Evolutionary conservation across 169 alveolate species (phyloP).

Genomic region (Eimeria acervulina): DNA sequence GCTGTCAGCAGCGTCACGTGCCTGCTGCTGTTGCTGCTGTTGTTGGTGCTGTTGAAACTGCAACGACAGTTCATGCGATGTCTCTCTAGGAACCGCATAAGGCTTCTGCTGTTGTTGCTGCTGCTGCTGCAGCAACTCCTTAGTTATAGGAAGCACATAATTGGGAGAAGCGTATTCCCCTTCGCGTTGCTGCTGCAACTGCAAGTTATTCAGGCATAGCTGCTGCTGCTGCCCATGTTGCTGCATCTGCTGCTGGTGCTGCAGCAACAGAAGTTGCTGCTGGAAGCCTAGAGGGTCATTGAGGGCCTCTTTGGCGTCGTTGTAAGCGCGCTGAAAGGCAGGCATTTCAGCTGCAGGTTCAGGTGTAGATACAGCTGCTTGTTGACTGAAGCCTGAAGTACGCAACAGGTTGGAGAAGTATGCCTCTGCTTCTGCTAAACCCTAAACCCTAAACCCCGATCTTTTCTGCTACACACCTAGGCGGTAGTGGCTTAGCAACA

Average conservation of each 20-base stretch:
- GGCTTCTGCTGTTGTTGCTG: background rate
- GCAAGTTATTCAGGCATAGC: background rate
- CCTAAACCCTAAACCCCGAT: background rate
- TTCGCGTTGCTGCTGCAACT: background rate
- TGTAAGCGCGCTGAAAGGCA: background rate
- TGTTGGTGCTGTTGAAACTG: background rate
- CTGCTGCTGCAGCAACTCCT: background rate
- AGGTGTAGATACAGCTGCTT: background rate
- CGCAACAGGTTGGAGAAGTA: background rate
- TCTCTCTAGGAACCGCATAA: background rate
- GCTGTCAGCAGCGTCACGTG: background rate
- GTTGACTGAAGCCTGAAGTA: background rate
- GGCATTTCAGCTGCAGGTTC: background rate
- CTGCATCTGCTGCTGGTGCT: background rate
- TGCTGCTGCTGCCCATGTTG: background rate
- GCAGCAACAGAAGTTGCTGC: background rate
- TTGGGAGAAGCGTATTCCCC: background rate
- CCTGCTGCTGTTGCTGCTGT: background rate
- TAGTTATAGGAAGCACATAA: background rate
- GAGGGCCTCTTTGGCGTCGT: background rate
- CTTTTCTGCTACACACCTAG: background rate
- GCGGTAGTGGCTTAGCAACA: background rate
- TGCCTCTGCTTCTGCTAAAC: background rate
- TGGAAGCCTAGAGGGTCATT: background rate
- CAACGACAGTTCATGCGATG: background rate